Evolutionary conservation across 179 eudicot genomes (phyloP), one percentile per base, ranked within the genome.

Genomic region (Corrigiola litoralis): DNA sequence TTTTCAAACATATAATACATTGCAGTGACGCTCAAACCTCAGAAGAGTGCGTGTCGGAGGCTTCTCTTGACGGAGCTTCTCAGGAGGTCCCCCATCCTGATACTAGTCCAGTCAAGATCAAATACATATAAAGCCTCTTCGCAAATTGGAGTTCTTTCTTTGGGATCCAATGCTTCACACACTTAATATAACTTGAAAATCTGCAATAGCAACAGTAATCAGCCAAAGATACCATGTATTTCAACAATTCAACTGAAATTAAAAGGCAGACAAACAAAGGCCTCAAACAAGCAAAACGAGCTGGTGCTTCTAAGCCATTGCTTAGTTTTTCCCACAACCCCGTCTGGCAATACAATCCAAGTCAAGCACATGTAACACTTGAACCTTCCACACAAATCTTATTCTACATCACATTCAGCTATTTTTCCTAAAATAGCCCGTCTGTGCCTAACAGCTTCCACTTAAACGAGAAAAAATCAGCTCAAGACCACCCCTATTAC

Each of bases 131-230:
- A 72, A 72, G 96, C 97, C 98, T 83, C 95, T 40, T 82, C 75
- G 95, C 99, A 94, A 88, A 87, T 87, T 90, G 99, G 97, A 94
- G 96, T 86, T 94, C 97, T 67, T 49, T 68, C 44, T 67, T 50
- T 77, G 98, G 96, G 95, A 94, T 94, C 99, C 97, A 94, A 94
- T 90, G 97, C 99, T 84, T 90, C 99, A 94, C 99, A 70, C 89
- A 66, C 77, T 41, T 63, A 56, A 71, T 36, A 56, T 36, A 44
- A 74, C 56, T 42, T 58, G 65, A 23, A 18, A 29, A 82, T 72
- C 82, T 73, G 81, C 81, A 73, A 53, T 17, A 24, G 52, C 33
- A 48, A 7, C 33, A 61, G 33, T 25, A 44, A 48, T 77, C 42
- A 73, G 66, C 63, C n/a, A 62, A 9, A 4, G n/a, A 17, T 2